These are phyloP conservation scores for Pyrus hybrid DNA, from an alignment of 331 rosid species.

Conservation along the genomic window DNA sequence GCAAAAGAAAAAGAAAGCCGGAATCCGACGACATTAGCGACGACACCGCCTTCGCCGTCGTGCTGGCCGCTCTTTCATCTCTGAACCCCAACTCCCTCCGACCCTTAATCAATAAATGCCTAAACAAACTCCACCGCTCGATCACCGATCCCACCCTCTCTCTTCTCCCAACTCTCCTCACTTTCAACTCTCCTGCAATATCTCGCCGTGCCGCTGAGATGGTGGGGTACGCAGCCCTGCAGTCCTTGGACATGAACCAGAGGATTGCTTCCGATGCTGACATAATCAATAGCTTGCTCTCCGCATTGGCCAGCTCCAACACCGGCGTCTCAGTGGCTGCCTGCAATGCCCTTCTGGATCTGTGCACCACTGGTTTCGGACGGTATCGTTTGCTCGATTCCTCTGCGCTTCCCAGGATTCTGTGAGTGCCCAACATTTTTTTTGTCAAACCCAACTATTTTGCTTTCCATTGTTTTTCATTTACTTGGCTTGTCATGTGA, in stretches of 20 bases:
- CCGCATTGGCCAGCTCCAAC: conserved; percentile 26
- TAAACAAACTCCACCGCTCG: conserved; percentile 28
- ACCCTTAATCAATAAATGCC: conserved; percentile 39
- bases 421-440: conserved; percentile 33
- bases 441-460: neutral
- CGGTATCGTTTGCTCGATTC: conserved; percentile 34
- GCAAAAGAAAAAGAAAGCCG: conserved; percentile 15
- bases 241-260: conserved; percentile 46
- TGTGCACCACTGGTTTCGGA: conserved; percentile 40
- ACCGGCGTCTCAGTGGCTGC: conserved; percentile 36
- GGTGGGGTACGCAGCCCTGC: conserved; percentile 51
- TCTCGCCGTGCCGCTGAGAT: conserved; percentile 30
- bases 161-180: conserved; percentile 49
- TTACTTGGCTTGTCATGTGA: conserved; percentile 32
- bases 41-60: conserved; percentile 24
- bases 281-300: conserved; percentile 38
- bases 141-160: conserved; percentile 32
- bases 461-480: neutral
- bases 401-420: conserved; percentile 35
- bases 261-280: conserved; percentile 47
- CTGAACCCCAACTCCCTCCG: conserved; percentile 15
- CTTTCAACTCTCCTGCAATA: conserved; percentile 24
- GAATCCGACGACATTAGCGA: neutral
- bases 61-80: conserved; percentile 45
- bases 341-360: conserved; percentile 68